Evolutionary conservation across 345 rosid genomes (phyloP), one percentile per base, ranked within the genome.

Genomic region (Cardiospermum halicacabum): DNA sequence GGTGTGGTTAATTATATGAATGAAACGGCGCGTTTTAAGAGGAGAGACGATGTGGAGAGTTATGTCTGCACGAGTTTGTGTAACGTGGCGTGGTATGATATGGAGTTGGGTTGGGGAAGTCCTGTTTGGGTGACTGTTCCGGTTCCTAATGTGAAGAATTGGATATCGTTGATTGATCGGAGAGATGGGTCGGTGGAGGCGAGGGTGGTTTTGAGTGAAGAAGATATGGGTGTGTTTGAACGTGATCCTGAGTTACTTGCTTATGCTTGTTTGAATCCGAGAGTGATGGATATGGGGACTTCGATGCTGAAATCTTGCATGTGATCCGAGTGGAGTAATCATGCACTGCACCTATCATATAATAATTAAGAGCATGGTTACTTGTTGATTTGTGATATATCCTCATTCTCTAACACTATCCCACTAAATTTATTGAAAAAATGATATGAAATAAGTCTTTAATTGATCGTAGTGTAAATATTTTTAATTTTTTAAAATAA

Each of bases 171-270:
- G 60, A 36, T 65, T 26, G 86, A 81, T 51, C 16, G 77, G 25
- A 77, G 79, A 0, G 75, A 78, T 37, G 83, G 78, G 53, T 62
- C 66, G 22, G 55, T 83, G 7, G 91, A 86, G 62, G 85, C 77
- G 7, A 79, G 73, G 83, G 68, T 86, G 30, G 54, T 70, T n/a
- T 69, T 86, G 64, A 50, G 31, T 0, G 77, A 76, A 53, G 72
- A 76, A 50, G 85, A 79, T 32, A 78, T 80, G 85, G 7, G 48
- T 0, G 36, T 73, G 19, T 72, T 86, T 51, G 71, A 80, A 37
- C 58, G 51, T 7, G 81, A 81, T 56, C 69, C 57, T 47, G 81
- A 86, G 1, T 56, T 84, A 19, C 75, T 84, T 51, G 37, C 32
- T 43, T 69, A 50, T 45, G 89, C 87, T 16, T n/a, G 49, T 10